Conservation (phyloP, 2,329 filamentous ascomycete species). For the Myriosclerotinia duriaeana region DNA sequence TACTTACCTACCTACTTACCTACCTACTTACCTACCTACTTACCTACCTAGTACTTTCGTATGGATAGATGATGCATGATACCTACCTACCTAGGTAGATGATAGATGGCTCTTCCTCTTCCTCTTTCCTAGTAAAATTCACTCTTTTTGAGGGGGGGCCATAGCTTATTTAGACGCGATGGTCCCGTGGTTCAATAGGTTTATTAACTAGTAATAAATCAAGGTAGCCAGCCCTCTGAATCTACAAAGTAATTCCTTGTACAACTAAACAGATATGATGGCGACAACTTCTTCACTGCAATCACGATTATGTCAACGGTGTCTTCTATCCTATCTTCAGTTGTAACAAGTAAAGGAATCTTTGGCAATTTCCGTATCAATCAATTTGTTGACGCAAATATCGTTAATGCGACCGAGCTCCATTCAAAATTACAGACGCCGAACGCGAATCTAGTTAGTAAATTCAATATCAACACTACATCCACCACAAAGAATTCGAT, state of each 20-base stretch:
- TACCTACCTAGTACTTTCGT: too few species aligned
- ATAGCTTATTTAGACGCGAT: conserved; percentile 19
- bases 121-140: conserved; percentile 10
- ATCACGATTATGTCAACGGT: conserved; percentile 36
- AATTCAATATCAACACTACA: conserved; percentile 19
- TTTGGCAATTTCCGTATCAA: conserved; percentile 28
- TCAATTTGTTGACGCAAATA: conserved; percentile 30
- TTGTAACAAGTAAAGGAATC: conserved; percentile 27
- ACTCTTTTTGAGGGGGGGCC: background rate
- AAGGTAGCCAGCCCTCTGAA: conserved; percentile 7
- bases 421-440: conserved; percentile 25
- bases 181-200: conserved; percentile 11
- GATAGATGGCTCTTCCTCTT: too few species aligned
- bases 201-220: background rate
- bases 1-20: too few species aligned
- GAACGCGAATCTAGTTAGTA: conserved; percentile 22
- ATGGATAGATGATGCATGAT: too few species aligned
- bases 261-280: conserved; percentile 31
- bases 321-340: conserved; percentile 29
- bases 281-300: conserved; percentile 30
- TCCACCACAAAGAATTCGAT: conserved; percentile 16
- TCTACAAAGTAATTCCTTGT: conserved; percentile 15
- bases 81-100: too few species aligned
- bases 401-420: conserved; percentile 25
- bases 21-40: too few species aligned